Conservation (phyloP, 495 filamentous ascomycete genomes). For the Rusavskia elegans region DNA sequence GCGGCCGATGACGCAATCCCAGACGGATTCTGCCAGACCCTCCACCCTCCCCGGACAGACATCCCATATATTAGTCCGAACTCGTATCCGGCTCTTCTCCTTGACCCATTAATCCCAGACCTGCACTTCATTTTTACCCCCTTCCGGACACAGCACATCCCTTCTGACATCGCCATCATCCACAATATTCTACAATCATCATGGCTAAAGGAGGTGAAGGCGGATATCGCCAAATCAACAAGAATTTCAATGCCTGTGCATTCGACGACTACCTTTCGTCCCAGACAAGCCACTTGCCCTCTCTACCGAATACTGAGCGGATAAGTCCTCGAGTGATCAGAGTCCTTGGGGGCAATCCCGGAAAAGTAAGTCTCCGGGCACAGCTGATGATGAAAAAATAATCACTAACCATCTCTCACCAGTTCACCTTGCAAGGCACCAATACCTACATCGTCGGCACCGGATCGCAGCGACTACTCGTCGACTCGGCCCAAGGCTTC, state of each 20-base stretch:
- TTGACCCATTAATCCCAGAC: background rate
- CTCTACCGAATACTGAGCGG: constrained; percentile 22
- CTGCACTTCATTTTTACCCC: background rate
- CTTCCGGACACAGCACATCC: background rate
- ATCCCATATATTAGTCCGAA: background rate
- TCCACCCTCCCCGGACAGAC: background rate
- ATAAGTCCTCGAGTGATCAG: constrained; percentile 24
- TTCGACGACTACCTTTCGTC: constrained; percentile 28
- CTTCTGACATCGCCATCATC: background rate
- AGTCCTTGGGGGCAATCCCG: constrained; percentile 52
- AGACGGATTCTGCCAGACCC: background rate
- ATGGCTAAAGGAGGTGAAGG: constrained; percentile 10
- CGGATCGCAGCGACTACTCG: constrained; percentile 41
- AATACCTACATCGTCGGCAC: constrained; percentile 69
- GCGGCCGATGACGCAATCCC: background rate
- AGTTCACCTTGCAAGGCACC: constrained; percentile 35
- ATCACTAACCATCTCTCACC: background rate
- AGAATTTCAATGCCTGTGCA: constrained; percentile 25
- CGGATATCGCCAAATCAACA: constrained; percentile 31
- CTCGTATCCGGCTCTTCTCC: background rate
- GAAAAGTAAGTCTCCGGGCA: constrained; percentile 27
- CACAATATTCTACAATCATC: background rate
- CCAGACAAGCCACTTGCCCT: constrained; percentile 19
- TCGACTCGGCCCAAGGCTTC: constrained; percentile 51
- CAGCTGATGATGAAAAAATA: background rate